Conservation (phyloP, 2,329 filamentous ascomycete genomes). For the Calonectria pteridis region DNA sequence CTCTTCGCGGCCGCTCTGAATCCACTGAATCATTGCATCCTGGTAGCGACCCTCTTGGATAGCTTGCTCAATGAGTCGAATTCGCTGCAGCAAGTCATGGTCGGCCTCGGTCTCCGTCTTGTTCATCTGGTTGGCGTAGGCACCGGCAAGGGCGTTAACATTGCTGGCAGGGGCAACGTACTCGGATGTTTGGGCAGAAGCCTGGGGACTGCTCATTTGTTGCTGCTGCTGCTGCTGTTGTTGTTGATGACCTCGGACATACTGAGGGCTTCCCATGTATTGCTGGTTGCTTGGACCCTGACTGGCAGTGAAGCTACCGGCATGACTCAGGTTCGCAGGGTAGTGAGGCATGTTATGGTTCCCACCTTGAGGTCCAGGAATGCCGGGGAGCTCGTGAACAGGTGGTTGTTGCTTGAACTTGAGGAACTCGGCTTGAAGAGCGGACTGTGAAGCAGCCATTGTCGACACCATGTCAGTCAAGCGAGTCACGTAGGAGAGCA, state of each 20-base stretch:
- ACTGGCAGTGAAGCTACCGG: constrained; percentile 50
- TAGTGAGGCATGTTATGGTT: constrained; percentile 46
- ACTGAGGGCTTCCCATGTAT: constrained; percentile 53
- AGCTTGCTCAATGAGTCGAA: constrained; percentile 71
- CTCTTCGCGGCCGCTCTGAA: constrained; percentile 72
- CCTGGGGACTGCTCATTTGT: constrained; percentile 48
- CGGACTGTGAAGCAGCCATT: constrained; percentile 76
- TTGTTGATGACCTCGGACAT: constrained; percentile 50
- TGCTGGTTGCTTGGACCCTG: constrained; percentile 50
- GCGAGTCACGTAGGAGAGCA: constrained; percentile 75
- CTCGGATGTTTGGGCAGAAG: constrained; percentile 49
- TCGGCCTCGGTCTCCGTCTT: constrained; percentile 53
- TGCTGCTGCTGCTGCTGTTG: background rate
- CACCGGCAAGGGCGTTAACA: constrained; percentile 51
- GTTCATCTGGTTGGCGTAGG: constrained; percentile 52
- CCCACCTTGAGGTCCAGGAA: constrained; percentile 36
- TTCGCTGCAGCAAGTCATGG: constrained; percentile 66
- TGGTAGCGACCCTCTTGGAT: constrained; percentile 73
- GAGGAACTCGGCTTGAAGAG: constrained; percentile 75
- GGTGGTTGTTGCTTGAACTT: constrained; percentile 66
- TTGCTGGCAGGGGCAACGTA: constrained; percentile 48
- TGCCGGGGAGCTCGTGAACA: constrained; percentile 57
- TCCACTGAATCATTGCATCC: constrained; percentile 74
- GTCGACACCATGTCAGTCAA: constrained; percentile 77
- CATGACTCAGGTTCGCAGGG: constrained; percentile 42